Evolutionary conservation across 2,329 filamentous ascomycete species (phyloP).

Genomic region (Tricladium varicosporioides): DNA sequence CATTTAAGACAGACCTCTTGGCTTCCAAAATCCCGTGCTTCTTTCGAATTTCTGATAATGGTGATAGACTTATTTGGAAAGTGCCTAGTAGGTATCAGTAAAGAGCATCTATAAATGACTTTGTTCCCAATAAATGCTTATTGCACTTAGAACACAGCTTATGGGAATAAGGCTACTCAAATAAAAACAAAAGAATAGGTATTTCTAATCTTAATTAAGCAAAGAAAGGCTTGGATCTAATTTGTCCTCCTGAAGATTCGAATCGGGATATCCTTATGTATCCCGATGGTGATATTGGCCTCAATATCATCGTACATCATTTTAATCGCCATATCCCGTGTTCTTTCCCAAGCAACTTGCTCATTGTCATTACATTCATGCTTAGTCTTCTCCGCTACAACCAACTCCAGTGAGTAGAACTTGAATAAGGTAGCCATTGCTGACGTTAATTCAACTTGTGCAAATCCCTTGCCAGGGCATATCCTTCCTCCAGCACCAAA

Average conservation of each 20-base stretch:
- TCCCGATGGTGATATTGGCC: conserved; percentile 4
- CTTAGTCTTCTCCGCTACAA: background rate
- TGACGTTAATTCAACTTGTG: background rate
- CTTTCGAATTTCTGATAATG: too few species aligned
- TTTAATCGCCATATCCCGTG: conserved; percentile 3
- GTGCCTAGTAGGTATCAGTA: too few species aligned
- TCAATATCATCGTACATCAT: conserved; percentile 6
- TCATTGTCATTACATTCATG: conserved; percentile 4
- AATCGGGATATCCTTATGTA: conserved; percentile 3
- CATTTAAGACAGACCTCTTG: too few species aligned
- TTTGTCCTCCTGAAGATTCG: background rate
- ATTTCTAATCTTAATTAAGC: too few species aligned
- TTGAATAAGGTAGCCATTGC: conserved; percentile 3
- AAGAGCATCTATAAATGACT: too few species aligned
- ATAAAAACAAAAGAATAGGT: too few species aligned
- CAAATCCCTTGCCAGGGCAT: conserved; percentile 3
- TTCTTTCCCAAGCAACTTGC: conserved; percentile 3
- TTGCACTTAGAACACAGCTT: too few species aligned
- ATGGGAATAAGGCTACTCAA: too few species aligned
- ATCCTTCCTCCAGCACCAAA: conserved; percentile 2
- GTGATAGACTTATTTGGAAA: too few species aligned
- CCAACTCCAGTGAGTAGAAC: conserved; percentile 4
- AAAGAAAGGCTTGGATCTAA: background rate
- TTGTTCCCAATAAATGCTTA: too few species aligned
- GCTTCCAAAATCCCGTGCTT: too few species aligned